These are phyloP conservation scores for Globisporangium yorkense DNA, from an alignment of 352 stramenopile genomes.

Conservation along the genomic window DNA sequence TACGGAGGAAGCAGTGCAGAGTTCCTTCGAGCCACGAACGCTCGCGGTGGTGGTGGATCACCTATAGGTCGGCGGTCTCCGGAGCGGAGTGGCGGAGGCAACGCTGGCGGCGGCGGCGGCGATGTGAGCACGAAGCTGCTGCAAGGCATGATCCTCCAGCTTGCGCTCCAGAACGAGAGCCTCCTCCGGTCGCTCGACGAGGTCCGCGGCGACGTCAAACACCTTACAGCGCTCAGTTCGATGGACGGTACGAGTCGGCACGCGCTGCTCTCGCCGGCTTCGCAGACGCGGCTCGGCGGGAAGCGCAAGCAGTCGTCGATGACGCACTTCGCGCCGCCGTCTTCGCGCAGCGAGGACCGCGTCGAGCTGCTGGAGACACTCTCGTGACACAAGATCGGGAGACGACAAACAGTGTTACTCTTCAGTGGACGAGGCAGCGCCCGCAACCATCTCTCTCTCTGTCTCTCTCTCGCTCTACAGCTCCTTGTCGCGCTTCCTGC, in stretches of 20 bases:
- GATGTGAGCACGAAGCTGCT: slow-evolving; percentile 28
- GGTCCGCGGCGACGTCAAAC: slow-evolving; percentile 27
- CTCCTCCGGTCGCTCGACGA: slow-evolving; percentile 43
- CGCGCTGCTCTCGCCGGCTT: slow-evolving; percentile 8
- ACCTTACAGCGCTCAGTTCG: slow-evolving; percentile 10
- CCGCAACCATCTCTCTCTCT: background rate
- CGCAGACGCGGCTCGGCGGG: background rate
- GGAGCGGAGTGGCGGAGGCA: background rate
- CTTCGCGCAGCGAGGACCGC: background rate
- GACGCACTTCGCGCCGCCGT: background rate
- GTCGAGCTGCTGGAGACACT: slow-evolving; percentile 2
- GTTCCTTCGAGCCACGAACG: background rate
- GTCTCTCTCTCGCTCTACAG: slow-evolving; percentile 7
- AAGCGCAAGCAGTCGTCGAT: slow-evolving; percentile 7
- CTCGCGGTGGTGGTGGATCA: no score
- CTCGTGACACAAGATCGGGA: background rate
- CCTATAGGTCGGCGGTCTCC: background rate
- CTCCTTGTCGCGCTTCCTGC: slow-evolving; percentile 16
- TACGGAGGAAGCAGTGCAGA: background rate
- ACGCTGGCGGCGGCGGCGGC: background rate
- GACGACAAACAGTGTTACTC: background rate
- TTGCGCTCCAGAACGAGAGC: slow-evolving; percentile 49
- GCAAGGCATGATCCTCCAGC: slow-evolving; percentile 49
- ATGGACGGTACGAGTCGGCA: slow-evolving; percentile 9
- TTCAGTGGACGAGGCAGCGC: background rate